Conservation (phyloP, 2,329 filamentous ascomycete genomes). For the Cercospora citrullina region DNA sequence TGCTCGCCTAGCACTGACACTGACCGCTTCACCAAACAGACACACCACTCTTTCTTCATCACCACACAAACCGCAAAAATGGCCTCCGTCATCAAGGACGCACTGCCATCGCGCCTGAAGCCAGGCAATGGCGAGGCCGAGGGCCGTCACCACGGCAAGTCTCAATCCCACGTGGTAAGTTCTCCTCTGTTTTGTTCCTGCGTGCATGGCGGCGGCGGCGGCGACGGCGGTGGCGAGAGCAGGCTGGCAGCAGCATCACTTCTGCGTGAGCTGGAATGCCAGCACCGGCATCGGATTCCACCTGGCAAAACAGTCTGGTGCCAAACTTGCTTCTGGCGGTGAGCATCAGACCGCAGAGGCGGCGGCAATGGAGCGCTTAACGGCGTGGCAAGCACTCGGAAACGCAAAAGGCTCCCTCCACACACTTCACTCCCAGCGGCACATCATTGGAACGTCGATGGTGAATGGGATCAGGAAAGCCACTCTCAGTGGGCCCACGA, state of each 20-base stretch:
- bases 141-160: constrained; percentile 75
- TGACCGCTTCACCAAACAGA: constrained; percentile 19
- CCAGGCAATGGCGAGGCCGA: constrained; percentile 48
- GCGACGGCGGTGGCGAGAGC: not conserved
- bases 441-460: not conserved
- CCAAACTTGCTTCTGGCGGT: not conserved
- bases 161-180: constrained; percentile 82
- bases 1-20: constrained; percentile 12
- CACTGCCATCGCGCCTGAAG: constrained; percentile 83
- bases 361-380: not conserved
- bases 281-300: not conserved
- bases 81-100: constrained; percentile 64
- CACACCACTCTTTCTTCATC: constrained; percentile 17
- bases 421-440: not conserved
- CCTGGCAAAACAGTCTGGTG: not conserved
- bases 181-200: constrained; percentile 1
- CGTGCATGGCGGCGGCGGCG: constrained; percentile 16
- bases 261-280: not conserved
- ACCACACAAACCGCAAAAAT: constrained; percentile 27
- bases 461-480: not conserved
- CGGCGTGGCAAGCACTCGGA: not conserved
- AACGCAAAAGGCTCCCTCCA: not conserved
- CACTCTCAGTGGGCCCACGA: not conserved
- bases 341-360: not conserved
- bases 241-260: not conserved